Conservation (phyloP, 305 asterid genomes). For the Andrographis paniculata region DNA sequence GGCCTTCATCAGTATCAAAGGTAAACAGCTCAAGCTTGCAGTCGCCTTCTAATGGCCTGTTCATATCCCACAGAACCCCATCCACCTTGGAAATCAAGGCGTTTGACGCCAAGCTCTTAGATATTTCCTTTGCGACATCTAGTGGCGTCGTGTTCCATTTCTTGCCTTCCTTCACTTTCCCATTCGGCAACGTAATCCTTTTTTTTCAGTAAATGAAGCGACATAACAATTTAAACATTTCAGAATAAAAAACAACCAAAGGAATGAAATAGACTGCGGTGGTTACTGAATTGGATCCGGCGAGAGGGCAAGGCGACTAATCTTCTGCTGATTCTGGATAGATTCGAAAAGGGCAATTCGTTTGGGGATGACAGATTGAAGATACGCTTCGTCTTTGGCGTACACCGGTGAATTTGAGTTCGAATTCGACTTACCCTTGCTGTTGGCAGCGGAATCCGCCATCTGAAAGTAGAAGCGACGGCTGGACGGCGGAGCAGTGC, state of each 20-base stretch:
- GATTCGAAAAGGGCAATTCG: constrained; percentile 57
- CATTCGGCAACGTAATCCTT: constrained; percentile 68
- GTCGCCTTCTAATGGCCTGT: constrained; percentile 75
- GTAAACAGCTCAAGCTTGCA: constrained; percentile 70
- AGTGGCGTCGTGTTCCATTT: constrained; percentile 75
- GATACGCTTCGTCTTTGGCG: constrained; percentile 60
- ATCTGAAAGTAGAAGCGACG: constrained; percentile 23
- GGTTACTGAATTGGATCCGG: constrained; percentile 54
- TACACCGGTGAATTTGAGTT: constrained; percentile 21
- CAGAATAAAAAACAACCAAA: background rate
- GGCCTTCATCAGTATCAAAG: constrained; percentile 77
- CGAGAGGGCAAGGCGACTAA: constrained; percentile 46
- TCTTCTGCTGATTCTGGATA: constrained; percentile 39
- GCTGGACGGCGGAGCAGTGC: constrained; percentile 18
- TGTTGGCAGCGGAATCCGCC: constrained; percentile 27
- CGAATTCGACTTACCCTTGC: constrained; percentile 21
- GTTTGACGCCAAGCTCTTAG: constrained; percentile 73
- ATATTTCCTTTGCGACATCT: constrained; percentile 81
- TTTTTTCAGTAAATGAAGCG: background rate
- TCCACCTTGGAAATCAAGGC: constrained; percentile 75
- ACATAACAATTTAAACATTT: background rate
- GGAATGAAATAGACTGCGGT: background rate
- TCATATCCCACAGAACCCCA: constrained; percentile 79
- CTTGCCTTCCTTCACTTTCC: constrained; percentile 73
- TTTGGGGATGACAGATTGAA: constrained; percentile 49